Evolutionary conservation across 768 basidiomycete species (phyloP).

Genomic region (Hemileccinum rubropunctum): DNA sequence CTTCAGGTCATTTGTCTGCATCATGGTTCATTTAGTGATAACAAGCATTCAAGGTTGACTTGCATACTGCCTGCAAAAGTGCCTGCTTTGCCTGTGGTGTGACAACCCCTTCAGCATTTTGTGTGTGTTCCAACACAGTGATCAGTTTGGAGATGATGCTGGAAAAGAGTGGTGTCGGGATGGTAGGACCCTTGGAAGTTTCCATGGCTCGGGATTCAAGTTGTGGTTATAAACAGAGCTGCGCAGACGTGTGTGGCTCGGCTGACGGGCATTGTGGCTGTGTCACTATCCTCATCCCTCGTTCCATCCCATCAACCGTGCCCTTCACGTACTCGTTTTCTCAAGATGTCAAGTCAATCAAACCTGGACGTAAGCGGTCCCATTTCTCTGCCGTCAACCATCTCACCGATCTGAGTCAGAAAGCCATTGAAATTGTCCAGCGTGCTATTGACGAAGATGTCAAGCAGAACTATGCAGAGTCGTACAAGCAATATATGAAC

Average conservation of each 20-base stretch:
- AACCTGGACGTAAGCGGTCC: constrained; percentile 45
- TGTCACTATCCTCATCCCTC: not conserved
- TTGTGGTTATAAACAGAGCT: not conserved
- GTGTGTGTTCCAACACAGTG: constrained; percentile 58
- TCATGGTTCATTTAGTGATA: not conserved
- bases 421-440: constrained; percentile 89
- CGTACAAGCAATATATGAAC: constrained; percentile 94
- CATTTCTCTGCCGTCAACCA: not conserved
- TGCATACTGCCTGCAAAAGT: constrained; percentile 58
- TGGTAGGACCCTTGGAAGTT: not conserved
- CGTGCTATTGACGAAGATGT: constrained; percentile 90
- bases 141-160: constrained; percentile 58
- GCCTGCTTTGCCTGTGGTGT: constrained; percentile 63
- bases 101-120: constrained; percentile 49
- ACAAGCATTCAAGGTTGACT: not conserved
- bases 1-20: constrained; percentile 72
- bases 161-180: constrained; percentile 53
- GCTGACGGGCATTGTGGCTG: constrained; percentile 14
- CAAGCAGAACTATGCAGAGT: constrained; percentile 91
- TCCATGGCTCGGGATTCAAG: too few relatives aligned
- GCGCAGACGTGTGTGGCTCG: too few relatives aligned
- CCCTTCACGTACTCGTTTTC: not conserved
- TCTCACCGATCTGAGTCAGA: constrained; percentile 39
- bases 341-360: constrained; percentile 41
- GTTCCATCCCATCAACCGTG: too few relatives aligned